These are phyloP conservation scores for Phytopythium delawarense DNA, from an alignment of 352 stramenopile genomes.

Conservation along the genomic window DNA sequence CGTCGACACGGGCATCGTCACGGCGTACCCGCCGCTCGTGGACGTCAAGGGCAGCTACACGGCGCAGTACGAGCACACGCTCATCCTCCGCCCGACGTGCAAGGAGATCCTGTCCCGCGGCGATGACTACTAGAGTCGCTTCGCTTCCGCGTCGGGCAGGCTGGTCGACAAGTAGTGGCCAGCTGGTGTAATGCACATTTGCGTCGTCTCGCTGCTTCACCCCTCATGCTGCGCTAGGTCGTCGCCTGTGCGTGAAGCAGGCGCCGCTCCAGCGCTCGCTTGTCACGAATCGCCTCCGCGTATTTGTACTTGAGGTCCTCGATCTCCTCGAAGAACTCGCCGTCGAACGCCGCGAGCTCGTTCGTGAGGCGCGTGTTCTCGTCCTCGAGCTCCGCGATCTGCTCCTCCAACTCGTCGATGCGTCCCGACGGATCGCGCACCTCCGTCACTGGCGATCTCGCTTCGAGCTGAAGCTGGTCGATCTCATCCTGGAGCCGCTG, in stretches of 20 bases:
- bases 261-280: constrained; percentile 50
- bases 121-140: constrained; percentile 95
- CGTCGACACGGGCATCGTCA: constrained; percentile 95
- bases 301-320: constrained; percentile 96
- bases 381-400: constrained; percentile 40
- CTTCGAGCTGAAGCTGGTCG: constrained; percentile 16
- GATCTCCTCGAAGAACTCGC: constrained; percentile 96
- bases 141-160: background rate
- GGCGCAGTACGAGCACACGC: constrained; percentile 99
- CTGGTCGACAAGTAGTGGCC: background rate
- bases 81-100: constrained; percentile 95
- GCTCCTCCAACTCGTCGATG: constrained; percentile 35
- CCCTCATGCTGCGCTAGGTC: background rate
- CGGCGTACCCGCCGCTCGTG: constrained; percentile 94
- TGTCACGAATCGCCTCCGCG: constrained; percentile 78
- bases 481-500: constrained; percentile 14
- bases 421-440: constrained; percentile 9
- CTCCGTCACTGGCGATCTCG: background rate
- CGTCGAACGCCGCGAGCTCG: constrained; percentile 89
- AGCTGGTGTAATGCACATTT: background rate
- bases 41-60: constrained; percentile 96
- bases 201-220: background rate
- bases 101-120: constrained; percentile 97
- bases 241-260: constrained; percentile 6
- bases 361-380: constrained; percentile 73